Percentiles rank a stretch among this genome's conserved stretches.
These are phyloP conservation scores for Brettanomyces nanus DNA, from an alignment of 805 yeast genomes.

Conservation along the genomic window DNA sequence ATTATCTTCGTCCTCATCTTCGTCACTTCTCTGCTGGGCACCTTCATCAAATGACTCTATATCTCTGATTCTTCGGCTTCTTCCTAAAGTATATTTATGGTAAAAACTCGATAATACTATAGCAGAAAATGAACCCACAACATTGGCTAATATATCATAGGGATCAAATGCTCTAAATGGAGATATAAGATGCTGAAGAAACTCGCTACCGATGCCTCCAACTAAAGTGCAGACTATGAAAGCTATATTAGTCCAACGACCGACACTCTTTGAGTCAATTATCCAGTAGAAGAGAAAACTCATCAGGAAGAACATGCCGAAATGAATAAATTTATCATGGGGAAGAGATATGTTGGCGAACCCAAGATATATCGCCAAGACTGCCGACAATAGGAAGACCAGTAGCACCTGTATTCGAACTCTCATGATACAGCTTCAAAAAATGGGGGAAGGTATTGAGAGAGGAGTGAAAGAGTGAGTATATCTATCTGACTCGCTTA, in stretches of 20 bases:
- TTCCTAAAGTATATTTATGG: not conserved
- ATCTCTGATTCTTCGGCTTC: constrained; percentile 6
- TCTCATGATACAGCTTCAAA: not conserved
- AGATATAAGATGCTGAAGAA: constrained; percentile 34
- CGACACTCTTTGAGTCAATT: constrained; percentile 29
- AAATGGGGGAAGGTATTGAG: not conserved
- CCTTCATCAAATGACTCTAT: constrained; percentile 7
- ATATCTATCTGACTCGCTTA: too few relatives aligned
- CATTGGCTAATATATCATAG: constrained; percentile 21
- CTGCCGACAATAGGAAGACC: constrained; percentile 12
- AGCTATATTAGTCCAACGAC: constrained; percentile 26
- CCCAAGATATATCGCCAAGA: constrained; percentile 35
- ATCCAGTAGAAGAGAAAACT: constrained; percentile 41
- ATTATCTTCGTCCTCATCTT: not conserved
- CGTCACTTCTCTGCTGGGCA: not conserved
- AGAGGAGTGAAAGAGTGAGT: not conserved
- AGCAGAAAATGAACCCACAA: constrained; percentile 21
- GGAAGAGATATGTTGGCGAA: constrained; percentile 38
- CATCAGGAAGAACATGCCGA: constrained; percentile 34
- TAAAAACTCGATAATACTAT: constrained; percentile 14
- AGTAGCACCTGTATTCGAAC: constrained; percentile 2
- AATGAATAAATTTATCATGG: constrained; percentile 43
- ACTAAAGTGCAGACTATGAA: constrained; percentile 34
- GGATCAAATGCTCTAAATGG: constrained; percentile 38
- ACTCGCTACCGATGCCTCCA: constrained; percentile 42